These are phyloP conservation scores for Sequoia sempervirens DNA, from an alignment of 75 land plant species.

Conservation along the genomic window DNA sequence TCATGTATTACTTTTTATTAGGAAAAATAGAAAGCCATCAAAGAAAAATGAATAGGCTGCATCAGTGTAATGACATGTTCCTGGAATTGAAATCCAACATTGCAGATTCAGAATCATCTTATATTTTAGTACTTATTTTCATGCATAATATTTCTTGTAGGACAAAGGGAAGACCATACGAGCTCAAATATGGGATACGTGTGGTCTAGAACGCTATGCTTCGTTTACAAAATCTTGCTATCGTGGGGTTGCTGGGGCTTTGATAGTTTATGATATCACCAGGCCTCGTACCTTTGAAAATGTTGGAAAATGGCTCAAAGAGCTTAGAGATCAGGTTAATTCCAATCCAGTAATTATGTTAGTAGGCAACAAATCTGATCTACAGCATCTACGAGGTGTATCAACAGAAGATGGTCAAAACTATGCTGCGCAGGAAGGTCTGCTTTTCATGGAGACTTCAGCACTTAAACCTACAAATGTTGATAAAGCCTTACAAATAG, in stretches of 20 bases:
- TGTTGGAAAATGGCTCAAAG: constrained; percentile 52
- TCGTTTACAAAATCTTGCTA: constrained; percentile 4
- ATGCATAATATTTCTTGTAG: neutral
- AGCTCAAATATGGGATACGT: constrained; percentile 1
- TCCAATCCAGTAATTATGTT: constrained; percentile 68
- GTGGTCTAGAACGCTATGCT: constrained; percentile 1
- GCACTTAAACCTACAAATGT: constrained; percentile 47
- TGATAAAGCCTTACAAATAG: constrained; percentile 49
- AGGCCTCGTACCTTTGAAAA: constrained; percentile 57
- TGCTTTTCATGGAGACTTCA: constrained; percentile 56
- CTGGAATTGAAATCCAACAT: neutral
- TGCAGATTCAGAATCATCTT: neutral
- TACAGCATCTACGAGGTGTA: constrained; percentile 49
- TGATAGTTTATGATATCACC: constrained; percentile 52
- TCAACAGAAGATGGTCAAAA: constrained; percentile 36
- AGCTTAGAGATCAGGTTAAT: constrained; percentile 59
- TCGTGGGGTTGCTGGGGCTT: neutral
- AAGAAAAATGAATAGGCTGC: neutral
- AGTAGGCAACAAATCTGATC: constrained; percentile 63
- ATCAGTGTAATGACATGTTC: neutral
- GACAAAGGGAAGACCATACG: neutral
- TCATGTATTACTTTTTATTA: neutral
- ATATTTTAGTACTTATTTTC: constrained; percentile 1
- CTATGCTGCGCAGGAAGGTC: constrained; percentile 49
- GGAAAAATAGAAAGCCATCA: neutral